Percentiles rank a stretch among this genome's conserved stretches.
These are phyloP conservation scores for Leccinum griseonigrum DNA, from an alignment of 1,284 basidiomycete species.

Conservation along the genomic window DNA sequence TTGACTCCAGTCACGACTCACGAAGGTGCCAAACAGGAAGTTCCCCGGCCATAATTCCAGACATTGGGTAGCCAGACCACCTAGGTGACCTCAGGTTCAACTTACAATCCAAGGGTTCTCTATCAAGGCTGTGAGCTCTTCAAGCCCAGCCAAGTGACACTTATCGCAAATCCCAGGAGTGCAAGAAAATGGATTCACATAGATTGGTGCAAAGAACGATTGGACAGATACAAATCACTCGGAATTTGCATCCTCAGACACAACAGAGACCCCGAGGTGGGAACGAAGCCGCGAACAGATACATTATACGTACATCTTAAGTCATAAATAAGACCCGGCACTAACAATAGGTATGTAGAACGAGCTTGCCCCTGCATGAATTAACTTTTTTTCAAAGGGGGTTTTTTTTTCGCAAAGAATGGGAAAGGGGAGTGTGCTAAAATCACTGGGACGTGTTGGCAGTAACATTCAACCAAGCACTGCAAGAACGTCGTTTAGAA, in stretches of 20 bases:
- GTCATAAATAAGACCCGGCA: not conserved
- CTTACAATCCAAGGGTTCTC: not conserved
- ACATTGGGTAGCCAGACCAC: not conserved
- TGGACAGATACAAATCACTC: not conserved
- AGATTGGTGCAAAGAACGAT: not conserved
- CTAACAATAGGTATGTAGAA: not conserved
- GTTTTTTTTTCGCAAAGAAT: too few relatives aligned
- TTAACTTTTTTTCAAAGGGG: too few relatives aligned
- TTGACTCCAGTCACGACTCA: not conserved
- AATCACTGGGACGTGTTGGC: conserved; percentile 9
- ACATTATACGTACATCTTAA: not conserved
- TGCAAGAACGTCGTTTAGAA: conserved; percentile 6
- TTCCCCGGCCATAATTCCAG: not conserved
- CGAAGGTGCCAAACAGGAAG: not conserved
- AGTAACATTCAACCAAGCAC: conserved; percentile 16
- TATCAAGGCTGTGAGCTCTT: not conserved
- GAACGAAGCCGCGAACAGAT: not conserved
- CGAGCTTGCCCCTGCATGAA: not conserved
- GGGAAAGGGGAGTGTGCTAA: not conserved
- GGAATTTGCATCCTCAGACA: not conserved
- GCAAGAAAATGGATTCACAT: not conserved
- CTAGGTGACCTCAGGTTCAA: not conserved
- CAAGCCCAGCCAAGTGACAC: not conserved
- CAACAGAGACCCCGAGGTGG: not conserved
- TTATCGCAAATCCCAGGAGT: not conserved